Base-by-base conservation (phyloP, 148 eudicot species). In the Rheum nobile region DNA sequence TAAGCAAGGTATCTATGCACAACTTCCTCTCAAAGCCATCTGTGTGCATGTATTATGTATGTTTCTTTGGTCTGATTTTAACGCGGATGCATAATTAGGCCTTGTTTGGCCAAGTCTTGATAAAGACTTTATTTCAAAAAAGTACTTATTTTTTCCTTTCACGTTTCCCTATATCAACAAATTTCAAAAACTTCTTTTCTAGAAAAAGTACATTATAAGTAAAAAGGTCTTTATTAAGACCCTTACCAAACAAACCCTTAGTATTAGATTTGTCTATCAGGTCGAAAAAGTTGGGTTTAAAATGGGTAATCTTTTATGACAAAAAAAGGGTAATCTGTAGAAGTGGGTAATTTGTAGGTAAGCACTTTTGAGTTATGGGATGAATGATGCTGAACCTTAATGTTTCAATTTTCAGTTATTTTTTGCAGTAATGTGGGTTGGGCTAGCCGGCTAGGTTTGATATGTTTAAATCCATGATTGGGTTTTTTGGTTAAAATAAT, bases 1-100 rank as follows among this genome's bases (percentile, higher is more conserved):
- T 70, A 88, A 90, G 88, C 97, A 90, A 92, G 97, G 99, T 95
- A 79, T 65, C n/a, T 65, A 1, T 61, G 38, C 68, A 16, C 8
- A 65, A 34, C 35, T 10, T 59, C 17, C 26, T 50, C 52, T 63
- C 65, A 46, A 63, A 57, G 68, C n/a, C 41, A 61, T 28, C 31
- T 72, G 31, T 50, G 1, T 37, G 26, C 46, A 39, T 50, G n/a
- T 21, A 13, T 9, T 47, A 31, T 55, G 68, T 26, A 46, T 59
- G 35, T 8, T 73, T 22, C 28, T 73, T 24, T 48, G 22, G 13
- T 28, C 31, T 71, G 46, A 22, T 41, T 71, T 71, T 71, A 8
- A 43, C 21, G 73, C 21, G 50, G 46, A 71, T n/a, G n/a, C n/a
- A n/a, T n/a, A n/a, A n/a, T n/a, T n/a, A n/a, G n/a, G n/a, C n/a